phyloP scores from a whole-genome alignment of 345 rosid species.

The Raphanus sativus region DNA sequence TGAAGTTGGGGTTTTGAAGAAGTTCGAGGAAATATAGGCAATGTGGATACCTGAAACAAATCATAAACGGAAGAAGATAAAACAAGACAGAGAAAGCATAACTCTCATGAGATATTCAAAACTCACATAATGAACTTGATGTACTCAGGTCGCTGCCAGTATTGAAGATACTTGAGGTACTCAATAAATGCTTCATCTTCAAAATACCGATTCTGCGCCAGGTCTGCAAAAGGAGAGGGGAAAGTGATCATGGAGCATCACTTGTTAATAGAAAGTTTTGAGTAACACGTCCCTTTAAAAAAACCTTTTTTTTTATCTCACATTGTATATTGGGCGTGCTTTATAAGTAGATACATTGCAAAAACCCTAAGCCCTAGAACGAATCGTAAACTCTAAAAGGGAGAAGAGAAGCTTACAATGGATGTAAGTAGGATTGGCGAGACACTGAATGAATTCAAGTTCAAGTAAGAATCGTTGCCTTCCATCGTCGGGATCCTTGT shows the following conservation, averaged over 20 bases:
- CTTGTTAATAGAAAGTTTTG: too few species aligned
- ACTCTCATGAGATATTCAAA: neutral
- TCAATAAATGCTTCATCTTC: constrained; percentile 97
- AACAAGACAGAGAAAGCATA: neutral
- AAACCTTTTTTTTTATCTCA: too few species aligned
- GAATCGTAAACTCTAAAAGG: neutral
- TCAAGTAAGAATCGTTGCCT: constrained; percentile 84
- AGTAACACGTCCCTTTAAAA: too few species aligned
- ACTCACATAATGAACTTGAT: constrained; percentile 88
- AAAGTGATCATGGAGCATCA: neutral
- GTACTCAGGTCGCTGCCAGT: constrained; percentile 95
- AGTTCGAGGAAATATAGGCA: constrained; percentile 91
- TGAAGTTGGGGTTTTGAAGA: constrained; percentile 91
- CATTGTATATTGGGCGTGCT: neutral
- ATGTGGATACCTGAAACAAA: constrained; percentile 87
- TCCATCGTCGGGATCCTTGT: constrained; percentile 92
- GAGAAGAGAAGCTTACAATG: constrained; percentile 54
- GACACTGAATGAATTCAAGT: constrained; percentile 90
- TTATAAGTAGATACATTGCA: neutral
- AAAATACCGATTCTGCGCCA: constrained; percentile 98
- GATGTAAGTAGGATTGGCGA: constrained; percentile 95
- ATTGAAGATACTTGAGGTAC: constrained; percentile 92
- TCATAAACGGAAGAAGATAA: constrained; percentile 22
- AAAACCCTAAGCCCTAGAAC: neutral
- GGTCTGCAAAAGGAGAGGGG: constrained; percentile 51